These are phyloP conservation scores for Tolypocladium amazonense DNA, from an alignment of 2,329 filamentous ascomycete species.

Conservation along the genomic window DNA sequence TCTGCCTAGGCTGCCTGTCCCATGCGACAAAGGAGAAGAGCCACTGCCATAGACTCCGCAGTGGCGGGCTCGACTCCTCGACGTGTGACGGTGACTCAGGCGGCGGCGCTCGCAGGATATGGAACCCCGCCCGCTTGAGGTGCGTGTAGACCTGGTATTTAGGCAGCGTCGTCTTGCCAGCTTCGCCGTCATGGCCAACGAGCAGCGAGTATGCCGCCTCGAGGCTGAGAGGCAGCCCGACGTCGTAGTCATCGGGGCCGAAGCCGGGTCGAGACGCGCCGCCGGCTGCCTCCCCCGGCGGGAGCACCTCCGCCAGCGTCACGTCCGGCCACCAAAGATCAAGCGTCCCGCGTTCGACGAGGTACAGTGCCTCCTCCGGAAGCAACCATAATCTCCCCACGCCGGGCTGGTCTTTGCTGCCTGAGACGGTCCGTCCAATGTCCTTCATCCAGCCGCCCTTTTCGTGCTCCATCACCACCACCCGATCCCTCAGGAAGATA, in stretches of 20 bases:
- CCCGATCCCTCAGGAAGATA: constrained; percentile 29
- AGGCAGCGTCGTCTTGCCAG: constrained; percentile 56
- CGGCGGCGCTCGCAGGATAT: constrained; percentile 59
- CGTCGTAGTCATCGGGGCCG: constrained; percentile 36
- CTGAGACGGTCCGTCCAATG: constrained; percentile 57
- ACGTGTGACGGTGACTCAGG: constrained; percentile 6
- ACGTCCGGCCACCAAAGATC: constrained; percentile 73
- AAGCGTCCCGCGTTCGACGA: constrained; percentile 78
- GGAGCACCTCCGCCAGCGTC: constrained; percentile 38
- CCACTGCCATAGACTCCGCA: constrained; percentile 36
- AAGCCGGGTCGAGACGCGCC: constrained; percentile 7
- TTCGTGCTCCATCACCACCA: constrained; percentile 61
- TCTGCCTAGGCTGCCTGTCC: constrained; percentile 12
- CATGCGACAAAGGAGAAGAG: constrained; percentile 36
- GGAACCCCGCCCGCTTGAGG: constrained; percentile 73
- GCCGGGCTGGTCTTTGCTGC: constrained; percentile 42
- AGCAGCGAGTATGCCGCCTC: constrained; percentile 84
- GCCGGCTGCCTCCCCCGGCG: constrained; percentile 16
- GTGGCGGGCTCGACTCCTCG: constrained; percentile 5
- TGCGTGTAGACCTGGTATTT: constrained; percentile 83
- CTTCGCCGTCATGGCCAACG: constrained; percentile 56
- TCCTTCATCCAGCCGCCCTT: constrained; percentile 62
- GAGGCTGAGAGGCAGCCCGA: constrained; percentile 74
- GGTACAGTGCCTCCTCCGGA: constrained; percentile 83
- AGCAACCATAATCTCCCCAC: constrained; percentile 68